Percentiles rank a stretch among this genome's conserved stretches.
phyloP scores from a whole-genome alignment of 352 stramenopile species.

The Pythium aristosporum region DNA sequence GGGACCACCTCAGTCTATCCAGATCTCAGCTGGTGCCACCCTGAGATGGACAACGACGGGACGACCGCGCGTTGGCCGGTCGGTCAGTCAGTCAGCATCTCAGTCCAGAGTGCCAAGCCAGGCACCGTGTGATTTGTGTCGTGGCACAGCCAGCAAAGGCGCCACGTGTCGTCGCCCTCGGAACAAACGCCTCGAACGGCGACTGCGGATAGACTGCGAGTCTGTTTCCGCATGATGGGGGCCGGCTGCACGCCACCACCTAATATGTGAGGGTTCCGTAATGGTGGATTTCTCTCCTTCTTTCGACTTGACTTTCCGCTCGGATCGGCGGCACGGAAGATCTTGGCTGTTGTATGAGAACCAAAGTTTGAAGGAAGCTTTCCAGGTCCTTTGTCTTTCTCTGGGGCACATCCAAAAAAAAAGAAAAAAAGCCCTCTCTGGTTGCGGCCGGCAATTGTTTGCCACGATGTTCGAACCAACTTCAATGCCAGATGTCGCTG shows the following conservation, averaged over 20 bases:
- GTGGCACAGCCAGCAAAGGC: background rate
- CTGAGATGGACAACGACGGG: background rate
- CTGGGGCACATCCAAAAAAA: too few relatives aligned
- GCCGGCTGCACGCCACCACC: background rate
- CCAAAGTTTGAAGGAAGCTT: too few relatives aligned
- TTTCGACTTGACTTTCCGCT: background rate
- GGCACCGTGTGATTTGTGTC: background rate
- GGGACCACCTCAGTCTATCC: background rate
- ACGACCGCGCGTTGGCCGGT: background rate
- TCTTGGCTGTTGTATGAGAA: background rate
- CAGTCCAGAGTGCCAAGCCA: background rate
- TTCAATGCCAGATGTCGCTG: too few relatives aligned
- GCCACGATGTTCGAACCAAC: too few relatives aligned
- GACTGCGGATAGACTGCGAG: too few relatives aligned
- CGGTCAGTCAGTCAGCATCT: background rate
- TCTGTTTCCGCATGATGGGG: background rate
- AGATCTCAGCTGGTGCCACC: background rate
- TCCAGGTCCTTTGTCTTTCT: too few relatives aligned
- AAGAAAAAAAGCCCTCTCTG: too few relatives aligned
- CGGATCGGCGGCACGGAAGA: background rate
- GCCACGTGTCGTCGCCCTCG: background rate
- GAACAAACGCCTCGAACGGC: background rate
- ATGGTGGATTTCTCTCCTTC: background rate
- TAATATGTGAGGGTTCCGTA: background rate
- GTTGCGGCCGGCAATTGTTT: too few relatives aligned